Conservation (phyloP, 2,329 filamentous ascomycete species). For the Arthrobotrys iridis region DNA sequence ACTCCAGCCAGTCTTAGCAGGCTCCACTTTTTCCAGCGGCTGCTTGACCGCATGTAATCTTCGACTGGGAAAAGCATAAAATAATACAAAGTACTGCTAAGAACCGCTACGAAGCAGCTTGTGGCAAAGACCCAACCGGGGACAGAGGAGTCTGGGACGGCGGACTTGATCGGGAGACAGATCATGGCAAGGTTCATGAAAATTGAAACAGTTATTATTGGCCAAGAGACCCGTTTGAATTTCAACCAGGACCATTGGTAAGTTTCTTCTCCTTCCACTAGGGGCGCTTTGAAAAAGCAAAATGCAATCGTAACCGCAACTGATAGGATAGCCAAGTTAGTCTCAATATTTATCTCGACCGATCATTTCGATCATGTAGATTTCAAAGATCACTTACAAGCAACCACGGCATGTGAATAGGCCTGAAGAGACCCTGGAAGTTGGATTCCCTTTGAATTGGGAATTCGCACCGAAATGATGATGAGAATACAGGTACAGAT, state of each 20-base stretch:
- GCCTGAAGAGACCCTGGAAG: slow-evolving; percentile 32
- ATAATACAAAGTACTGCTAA: slow-evolving; percentile 16
- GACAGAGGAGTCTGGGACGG: slow-evolving; percentile 36
- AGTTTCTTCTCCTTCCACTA: slow-evolving; percentile 13
- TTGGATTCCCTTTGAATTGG: slow-evolving; percentile 24
- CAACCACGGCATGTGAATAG: slow-evolving; percentile 38
- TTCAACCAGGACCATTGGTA: slow-evolving; percentile 42
- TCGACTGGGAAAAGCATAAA: slow-evolving; percentile 43
- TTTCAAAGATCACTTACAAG: slow-evolving; percentile 18
- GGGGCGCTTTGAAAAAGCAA: slow-evolving; percentile 14
- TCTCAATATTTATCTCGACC: neutral
- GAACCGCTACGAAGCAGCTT: slow-evolving; percentile 27
- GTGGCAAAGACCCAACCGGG: slow-evolving; percentile 37
- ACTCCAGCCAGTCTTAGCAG: slow-evolving; percentile 32
- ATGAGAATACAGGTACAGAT: slow-evolving; percentile 60
- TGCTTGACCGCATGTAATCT: slow-evolving; percentile 19
- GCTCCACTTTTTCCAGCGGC: slow-evolving; percentile 28
- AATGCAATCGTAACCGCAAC: slow-evolving; percentile 37
- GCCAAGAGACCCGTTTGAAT: slow-evolving; percentile 28
- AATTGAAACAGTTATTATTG: slow-evolving; percentile 25
- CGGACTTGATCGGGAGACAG: slow-evolving; percentile 24
- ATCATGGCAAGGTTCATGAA: slow-evolving; percentile 50
- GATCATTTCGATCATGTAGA: neutral
- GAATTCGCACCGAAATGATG: slow-evolving; percentile 24
- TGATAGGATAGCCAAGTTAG: slow-evolving; percentile 1